phyloP scores from a whole-genome alignment of 2,329 filamentous ascomycete species.

The Cladophialophora yegresii region DNA sequence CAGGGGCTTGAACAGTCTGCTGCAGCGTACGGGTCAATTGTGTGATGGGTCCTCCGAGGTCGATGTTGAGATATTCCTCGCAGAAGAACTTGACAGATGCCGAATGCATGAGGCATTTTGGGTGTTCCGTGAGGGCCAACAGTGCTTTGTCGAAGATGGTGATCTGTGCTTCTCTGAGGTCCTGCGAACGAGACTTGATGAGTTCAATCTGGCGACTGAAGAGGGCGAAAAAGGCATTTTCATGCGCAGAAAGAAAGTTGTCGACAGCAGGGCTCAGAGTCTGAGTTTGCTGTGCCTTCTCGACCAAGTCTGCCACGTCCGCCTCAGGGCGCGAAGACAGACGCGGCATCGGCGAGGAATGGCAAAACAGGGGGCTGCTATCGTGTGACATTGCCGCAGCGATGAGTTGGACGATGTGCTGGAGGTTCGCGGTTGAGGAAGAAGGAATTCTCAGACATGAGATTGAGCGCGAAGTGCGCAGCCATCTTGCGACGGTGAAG shows the following conservation, averaged over 20 bases:
- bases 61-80: constrained; percentile 44
- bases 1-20: constrained; percentile 25
- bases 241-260: constrained; percentile 39
- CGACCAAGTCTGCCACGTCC: constrained; percentile 38
- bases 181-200: constrained; percentile 43
- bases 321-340: constrained; percentile 17
- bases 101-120: constrained; percentile 38
- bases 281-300: constrained; percentile 37
- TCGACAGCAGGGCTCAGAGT: constrained; percentile 39
- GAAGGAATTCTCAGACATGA: neutral
- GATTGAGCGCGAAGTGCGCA: neutral
- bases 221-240: constrained; percentile 40
- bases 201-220: constrained; percentile 43
- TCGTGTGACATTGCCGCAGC: neutral
- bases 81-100: constrained; percentile 45
- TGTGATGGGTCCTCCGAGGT: constrained; percentile 26
- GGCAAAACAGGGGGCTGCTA: constrained; percentile 22
- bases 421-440: neutral
- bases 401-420: neutral
- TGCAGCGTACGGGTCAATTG: constrained; percentile 38
- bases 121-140: constrained; percentile 41
- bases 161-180: constrained; percentile 42
- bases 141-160: constrained; percentile 48
- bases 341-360: constrained; percentile 20
- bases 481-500: neutral